A percentile compares a stretch with the other conserved stretches of the same genome.
phyloP scores from a whole-genome alignment of 495 filamentous ascomycete genomes.

The Neurospora intermedia region DNA sequence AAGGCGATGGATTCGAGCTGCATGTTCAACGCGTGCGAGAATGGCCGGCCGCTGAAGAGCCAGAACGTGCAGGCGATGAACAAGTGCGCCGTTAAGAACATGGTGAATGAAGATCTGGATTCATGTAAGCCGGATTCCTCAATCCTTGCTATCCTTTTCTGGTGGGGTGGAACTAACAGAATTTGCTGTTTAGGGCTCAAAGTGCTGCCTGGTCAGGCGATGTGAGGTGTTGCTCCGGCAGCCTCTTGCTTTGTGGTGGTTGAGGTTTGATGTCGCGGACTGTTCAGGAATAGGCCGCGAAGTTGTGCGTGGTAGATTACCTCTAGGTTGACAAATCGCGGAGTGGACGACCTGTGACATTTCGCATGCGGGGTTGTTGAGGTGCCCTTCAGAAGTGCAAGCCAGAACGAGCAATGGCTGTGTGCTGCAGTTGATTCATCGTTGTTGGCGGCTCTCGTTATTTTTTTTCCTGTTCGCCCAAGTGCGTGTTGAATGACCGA shows the following conservation, averaged over 20 bases:
- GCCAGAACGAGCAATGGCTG: not conserved
- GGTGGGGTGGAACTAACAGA: not conserved
- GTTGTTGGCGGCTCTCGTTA: not conserved
- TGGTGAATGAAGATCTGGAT: constrained; percentile 33
- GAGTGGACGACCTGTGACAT: not conserved
- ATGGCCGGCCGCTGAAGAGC: constrained; percentile 28
- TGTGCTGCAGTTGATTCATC: not conserved
- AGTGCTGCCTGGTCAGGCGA: not conserved
- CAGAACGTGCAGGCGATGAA: constrained; percentile 34
- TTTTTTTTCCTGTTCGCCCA: not conserved
- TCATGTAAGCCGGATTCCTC: constrained; percentile 29
- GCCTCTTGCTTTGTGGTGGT: not conserved
- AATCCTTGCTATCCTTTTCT: not conserved
- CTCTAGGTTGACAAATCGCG: not conserved
- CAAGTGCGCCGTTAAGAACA: constrained; percentile 32
- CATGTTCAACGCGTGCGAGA: constrained; percentile 38
- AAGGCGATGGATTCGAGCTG: constrained; percentile 36
- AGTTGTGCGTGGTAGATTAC: not conserved
- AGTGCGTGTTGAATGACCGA: not conserved
- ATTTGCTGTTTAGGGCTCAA: not conserved
- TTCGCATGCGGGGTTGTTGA: not conserved
- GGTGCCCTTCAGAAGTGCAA: not conserved
- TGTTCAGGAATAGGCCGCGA: not conserved
- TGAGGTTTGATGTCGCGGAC: not conserved
- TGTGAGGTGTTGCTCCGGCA: not conserved